Percentiles rank a stretch among this genome's conserved stretches.
Evolutionary conservation across 257 asterid species (phyloP).

Genomic region (Coffea eugenioides): DNA sequence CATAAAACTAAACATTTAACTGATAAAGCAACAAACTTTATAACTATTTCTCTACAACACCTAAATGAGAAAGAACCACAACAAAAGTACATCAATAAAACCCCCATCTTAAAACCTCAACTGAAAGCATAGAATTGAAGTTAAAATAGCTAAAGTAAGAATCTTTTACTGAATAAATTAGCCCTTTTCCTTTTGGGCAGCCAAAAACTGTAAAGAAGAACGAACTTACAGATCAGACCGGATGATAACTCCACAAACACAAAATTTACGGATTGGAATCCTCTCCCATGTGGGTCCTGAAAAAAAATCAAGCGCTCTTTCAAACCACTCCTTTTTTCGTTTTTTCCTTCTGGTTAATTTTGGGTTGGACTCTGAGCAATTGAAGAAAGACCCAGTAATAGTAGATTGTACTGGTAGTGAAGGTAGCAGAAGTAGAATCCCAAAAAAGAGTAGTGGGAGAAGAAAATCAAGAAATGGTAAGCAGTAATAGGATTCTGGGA

Average conservation of each 20-base stretch:
- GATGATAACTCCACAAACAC: conserved; percentile 1
- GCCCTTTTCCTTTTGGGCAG: neutral
- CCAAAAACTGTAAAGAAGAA: neutral
- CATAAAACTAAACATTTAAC: neutral
- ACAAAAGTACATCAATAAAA: neutral
- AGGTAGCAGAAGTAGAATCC: neutral
- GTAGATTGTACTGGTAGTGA: neutral
- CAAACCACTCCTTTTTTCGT: neutral
- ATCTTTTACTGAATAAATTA: neutral
- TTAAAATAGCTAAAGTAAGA: neutral
- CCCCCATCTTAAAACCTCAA: neutral
- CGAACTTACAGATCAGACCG: conserved; percentile 21
- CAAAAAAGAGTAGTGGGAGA: too few relatives aligned
- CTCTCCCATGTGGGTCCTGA: neutral
- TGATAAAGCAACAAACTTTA: neutral
- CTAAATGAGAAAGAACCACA: neutral
- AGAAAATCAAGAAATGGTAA: too few relatives aligned
- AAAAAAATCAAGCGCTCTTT: neutral
- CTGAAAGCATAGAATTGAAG: neutral
- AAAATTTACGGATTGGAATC: neutral
- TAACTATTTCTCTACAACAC: neutral
- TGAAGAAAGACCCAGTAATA: neutral
- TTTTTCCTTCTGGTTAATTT: neutral
- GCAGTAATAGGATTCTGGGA: too few relatives aligned
- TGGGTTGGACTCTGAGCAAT: neutral